These are phyloP conservation scores for Dictyostelium gargantuum DNA, from an alignment of 208 protist genomes.

Conservation along the genomic window DNA sequence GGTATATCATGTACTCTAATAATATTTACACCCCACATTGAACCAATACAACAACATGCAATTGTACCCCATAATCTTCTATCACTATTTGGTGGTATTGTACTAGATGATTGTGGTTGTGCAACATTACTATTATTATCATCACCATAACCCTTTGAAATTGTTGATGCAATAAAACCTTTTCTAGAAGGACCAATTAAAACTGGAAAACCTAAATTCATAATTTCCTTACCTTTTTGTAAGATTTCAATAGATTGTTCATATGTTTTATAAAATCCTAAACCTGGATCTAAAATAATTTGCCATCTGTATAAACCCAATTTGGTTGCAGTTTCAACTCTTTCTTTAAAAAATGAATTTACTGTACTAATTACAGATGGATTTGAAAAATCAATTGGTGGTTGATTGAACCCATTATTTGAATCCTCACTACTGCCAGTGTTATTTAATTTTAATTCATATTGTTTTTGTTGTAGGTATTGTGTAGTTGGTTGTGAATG, in stretches of 20 bases:
- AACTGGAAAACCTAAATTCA: constrained; percentile 25
- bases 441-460: neutral
- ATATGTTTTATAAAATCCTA: constrained; percentile 78
- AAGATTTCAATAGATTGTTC: constrained; percentile 66
- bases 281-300: constrained; percentile 79
- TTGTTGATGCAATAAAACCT: constrained; percentile 72
- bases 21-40: constrained; percentile 69
- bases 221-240: constrained; percentile 14
- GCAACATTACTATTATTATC: neutral
- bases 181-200: constrained; percentile 78
- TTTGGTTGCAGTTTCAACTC: constrained; percentile 47
- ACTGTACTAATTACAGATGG: neutral
- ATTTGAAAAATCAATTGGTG: neutral
- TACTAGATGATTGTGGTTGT: neutral
- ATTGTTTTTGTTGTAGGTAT: constrained; percentile 34
- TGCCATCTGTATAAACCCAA: constrained; percentile 74
- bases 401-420: neutral
- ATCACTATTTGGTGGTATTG: neutral
- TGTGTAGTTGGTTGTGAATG: constrained; percentile 44
- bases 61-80: constrained; percentile 69
- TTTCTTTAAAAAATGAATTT: constrained; percentile 43
- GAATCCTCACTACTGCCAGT: neutral
- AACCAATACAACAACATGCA: constrained; percentile 65
- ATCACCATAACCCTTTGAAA: neutral
- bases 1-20: constrained; percentile 77